Evolutionary conservation across 1,284 basidiomycete species (phyloP).

Genomic region (Xanthoconium separans): DNA sequence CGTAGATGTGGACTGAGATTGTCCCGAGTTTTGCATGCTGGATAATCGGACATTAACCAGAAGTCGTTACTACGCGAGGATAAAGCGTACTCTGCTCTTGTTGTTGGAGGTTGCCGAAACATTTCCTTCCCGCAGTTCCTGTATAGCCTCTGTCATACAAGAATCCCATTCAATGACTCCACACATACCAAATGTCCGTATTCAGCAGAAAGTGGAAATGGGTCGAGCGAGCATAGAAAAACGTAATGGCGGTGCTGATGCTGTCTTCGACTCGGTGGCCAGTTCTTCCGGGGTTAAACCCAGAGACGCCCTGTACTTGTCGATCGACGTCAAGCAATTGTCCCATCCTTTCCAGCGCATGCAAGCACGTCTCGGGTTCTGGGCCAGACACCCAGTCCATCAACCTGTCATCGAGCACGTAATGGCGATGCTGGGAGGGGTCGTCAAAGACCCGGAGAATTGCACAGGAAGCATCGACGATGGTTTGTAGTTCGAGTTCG

Average conservation of each 20-base stretch:
- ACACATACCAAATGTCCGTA: conserved; percentile 9
- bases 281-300: background rate
- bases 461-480: too few species aligned
- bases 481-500: too few species aligned
- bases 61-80: too few species aligned
- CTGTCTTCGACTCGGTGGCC: background rate
- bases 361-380: conserved; percentile 1
- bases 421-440: too few species aligned
- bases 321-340: conserved; percentile 3
- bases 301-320: background rate
- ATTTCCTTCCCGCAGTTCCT: conserved; percentile 9
- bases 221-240: conserved; percentile 8
- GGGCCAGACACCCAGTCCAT: conserved; percentile 8
- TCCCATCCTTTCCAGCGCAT: conserved; percentile 6
- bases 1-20: background rate
- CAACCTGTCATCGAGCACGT: conserved; percentile 9
- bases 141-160: background rate
- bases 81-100: too few species aligned
- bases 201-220: conserved; percentile 11
- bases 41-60: too few species aligned
- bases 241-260: conserved; percentile 2
- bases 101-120: too few species aligned
- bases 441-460: too few species aligned
- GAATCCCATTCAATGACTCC: background rate
- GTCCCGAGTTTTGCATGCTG: too few species aligned